Conservation (phyloP, 2,329 filamentous ascomycete genomes). For the Clarireedia sp. region DNA sequence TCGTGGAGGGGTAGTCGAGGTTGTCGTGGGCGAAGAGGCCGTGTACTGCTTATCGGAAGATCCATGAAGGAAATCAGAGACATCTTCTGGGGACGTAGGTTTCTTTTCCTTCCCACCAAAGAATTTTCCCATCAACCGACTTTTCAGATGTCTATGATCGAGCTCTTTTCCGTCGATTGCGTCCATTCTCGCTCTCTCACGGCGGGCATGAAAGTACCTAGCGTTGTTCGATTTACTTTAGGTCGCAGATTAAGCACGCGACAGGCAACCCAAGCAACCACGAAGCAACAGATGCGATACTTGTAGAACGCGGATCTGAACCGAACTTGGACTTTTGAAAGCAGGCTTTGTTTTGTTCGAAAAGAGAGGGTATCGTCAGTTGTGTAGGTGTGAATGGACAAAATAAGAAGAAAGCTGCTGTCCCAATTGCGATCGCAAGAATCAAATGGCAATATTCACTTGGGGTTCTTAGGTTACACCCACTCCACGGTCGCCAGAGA, state of each 20-base stretch:
- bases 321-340: too few relatives aligned
- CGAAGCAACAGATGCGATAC: not conserved
- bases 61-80: slow-evolving; percentile 53
- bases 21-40: slow-evolving; percentile 29
- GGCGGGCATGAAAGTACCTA: not conserved
- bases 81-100: slow-evolving; percentile 35
- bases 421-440: not conserved
- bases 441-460: not conserved
- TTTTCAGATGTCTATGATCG: slow-evolving; percentile 11
- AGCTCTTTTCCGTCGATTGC: slow-evolving; percentile 20
- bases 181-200: not conserved
- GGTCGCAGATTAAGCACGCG: not conserved
- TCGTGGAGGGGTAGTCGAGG: slow-evolving; percentile 32
- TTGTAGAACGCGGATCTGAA: not conserved
- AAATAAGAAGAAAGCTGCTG: not conserved
- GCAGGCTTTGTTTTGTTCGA: too few relatives aligned
- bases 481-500: too few relatives aligned
- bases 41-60: slow-evolving; percentile 46
- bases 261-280: not conserved
- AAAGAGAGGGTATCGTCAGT: not conserved
- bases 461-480: not conserved
- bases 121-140: slow-evolving; percentile 50
- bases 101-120: slow-evolving; percentile 23
- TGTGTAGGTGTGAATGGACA: not conserved
- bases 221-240: too few relatives aligned